Evolutionary conservation across 805 yeast species (phyloP).

Genomic region (Barnettozyma sucrosica): DNA sequence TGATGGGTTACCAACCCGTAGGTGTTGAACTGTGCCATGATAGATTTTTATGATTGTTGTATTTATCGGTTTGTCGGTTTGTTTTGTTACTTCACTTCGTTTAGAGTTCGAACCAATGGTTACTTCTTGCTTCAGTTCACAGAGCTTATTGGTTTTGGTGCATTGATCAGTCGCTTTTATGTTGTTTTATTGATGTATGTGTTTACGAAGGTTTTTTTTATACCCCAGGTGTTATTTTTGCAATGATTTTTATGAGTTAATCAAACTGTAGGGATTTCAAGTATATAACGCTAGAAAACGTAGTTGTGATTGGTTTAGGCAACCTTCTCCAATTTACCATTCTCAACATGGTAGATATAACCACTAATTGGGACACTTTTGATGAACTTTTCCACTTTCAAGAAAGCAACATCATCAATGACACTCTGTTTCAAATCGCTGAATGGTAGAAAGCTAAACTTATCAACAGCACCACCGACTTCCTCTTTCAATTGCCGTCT

Average conservation of each 20-base stretch:
- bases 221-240: not conserved
- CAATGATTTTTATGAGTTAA: not conserved
- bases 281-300: too few relatives aligned
- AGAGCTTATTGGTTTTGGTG: not conserved
- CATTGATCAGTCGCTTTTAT: too few relatives aligned
- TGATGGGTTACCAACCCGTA: slow-evolving; percentile 1
- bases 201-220: not conserved
- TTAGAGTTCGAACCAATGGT: not conserved
- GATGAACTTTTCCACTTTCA: slow-evolving; percentile 22
- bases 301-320: too few relatives aligned
- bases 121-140: not conserved
- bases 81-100: not conserved
- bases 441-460: slow-evolving; percentile 30
- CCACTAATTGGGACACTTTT: slow-evolving; percentile 34
- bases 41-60: not conserved
- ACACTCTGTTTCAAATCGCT: slow-evolving; percentile 32
- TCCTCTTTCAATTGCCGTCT: slow-evolving; percentile 28
- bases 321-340: slow-evolving; percentile 29
- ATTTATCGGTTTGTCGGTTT: not conserved
- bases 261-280: not conserved
- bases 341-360: slow-evolving; percentile 34
- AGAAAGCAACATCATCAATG: slow-evolving; percentile 30
- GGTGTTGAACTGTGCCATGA: not conserved
- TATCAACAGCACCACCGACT: slow-evolving; percentile 21
- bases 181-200: not conserved